A percentile compares a stretch with the other conserved stretches of the same genome.
phyloP scores from a whole-genome alignment of 768 basidiomycete genomes.

The Calocybe cyanea region DNA sequence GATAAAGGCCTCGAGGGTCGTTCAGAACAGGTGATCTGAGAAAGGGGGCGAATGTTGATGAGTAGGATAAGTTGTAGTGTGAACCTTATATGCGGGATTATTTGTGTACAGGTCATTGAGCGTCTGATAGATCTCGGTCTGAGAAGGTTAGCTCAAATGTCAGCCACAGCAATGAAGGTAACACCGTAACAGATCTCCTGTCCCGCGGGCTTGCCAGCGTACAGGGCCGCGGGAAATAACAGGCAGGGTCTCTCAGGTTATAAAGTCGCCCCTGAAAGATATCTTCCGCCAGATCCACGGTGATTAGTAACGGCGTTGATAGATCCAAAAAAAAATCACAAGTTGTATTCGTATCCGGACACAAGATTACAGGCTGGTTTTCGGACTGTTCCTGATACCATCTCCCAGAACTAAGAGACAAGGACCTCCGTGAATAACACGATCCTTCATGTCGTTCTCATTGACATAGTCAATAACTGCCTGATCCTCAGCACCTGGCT shows the following conservation, averaged over 20 bases:
- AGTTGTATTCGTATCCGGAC: conserved; percentile 3
- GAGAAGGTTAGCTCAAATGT: conserved; percentile 6
- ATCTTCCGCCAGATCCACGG: conserved; percentile 8
- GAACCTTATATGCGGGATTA: background rate
- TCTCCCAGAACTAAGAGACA: conserved; percentile 83
- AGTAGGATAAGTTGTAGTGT: background rate
- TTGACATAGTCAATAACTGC: conserved; percentile 62
- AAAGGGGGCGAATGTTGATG: background rate
- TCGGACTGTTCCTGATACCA: conserved; percentile 35
- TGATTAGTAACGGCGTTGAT: no score
- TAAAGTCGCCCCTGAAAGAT: background rate
- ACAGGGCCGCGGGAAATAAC: conserved; percentile 7
- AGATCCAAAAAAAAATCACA: background rate
- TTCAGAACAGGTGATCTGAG: background rate
- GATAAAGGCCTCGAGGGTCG: background rate
- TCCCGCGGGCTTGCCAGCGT: conserved; percentile 5
- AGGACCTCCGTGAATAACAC: conserved; percentile 78
- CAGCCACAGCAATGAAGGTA: conserved; percentile 8
- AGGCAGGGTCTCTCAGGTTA: background rate
- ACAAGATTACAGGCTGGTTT: conserved; percentile 2
- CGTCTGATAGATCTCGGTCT: conserved; percentile 10
- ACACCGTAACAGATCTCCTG: no score
- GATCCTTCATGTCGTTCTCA: conserved; percentile 57
- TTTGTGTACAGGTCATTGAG: conserved; percentile 3
- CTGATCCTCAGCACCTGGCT: conserved; percentile 80